These are phyloP conservation scores for Clarkia xantiana DNA, from an alignment of 345 rosid genomes.

Conservation along the genomic window DNA sequence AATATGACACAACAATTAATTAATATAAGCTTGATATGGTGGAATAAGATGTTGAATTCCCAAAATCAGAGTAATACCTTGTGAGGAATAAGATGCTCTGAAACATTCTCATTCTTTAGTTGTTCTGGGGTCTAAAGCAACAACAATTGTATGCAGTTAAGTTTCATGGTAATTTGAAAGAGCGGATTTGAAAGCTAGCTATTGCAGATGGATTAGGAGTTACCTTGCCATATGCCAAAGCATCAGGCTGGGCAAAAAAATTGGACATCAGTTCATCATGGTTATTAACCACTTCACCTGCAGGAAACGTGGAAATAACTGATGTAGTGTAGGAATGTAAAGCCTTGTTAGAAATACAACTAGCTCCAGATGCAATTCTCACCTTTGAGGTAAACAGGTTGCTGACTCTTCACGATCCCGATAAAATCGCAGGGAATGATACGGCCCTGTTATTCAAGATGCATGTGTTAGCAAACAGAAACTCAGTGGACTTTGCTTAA, in stretches of 20 bases:
- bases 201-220: too few relatives aligned
- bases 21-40: too few relatives aligned
- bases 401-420: slow-evolving; percentile 80
- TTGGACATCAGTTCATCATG: slow-evolving; percentile 99
- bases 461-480: background rate
- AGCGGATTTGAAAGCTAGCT: too few relatives aligned
- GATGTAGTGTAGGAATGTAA: background rate
- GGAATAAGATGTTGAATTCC: too few relatives aligned
- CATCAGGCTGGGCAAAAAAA: slow-evolving; percentile 98
- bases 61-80: slow-evolving; percentile 48
- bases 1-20: slow-evolving; percentile 10
- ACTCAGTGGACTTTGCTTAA: background rate
- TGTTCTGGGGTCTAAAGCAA: slow-evolving; percentile 59
- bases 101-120: slow-evolving; percentile 60
- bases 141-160: slow-evolving; percentile 11
- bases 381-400: slow-evolving; percentile 88
- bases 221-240: slow-evolving; percentile 98
- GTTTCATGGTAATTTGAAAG: background rate
- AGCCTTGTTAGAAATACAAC: background rate
- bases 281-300: slow-evolving; percentile 87
- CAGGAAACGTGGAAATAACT: slow-evolving; percentile 5
- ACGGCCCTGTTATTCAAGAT: slow-evolving; percentile 56
- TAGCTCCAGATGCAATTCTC: background rate
- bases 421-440: slow-evolving; percentile 89
- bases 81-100: slow-evolving; percentile 71